phyloP scores from a whole-genome alignment of 2,329 filamentous ascomycete species.

The Graphilbum sp. region DNA sequence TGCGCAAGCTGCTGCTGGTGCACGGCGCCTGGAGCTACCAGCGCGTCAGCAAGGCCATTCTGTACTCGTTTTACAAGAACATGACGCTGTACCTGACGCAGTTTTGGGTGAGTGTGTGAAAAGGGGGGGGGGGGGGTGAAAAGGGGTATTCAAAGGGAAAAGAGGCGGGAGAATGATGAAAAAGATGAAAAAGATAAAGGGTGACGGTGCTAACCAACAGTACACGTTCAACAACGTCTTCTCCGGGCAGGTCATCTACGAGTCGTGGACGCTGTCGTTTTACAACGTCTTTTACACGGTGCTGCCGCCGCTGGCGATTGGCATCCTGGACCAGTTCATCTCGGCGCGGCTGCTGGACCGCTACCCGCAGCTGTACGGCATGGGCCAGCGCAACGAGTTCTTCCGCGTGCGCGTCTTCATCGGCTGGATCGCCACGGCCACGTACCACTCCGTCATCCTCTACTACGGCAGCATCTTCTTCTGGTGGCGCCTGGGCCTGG shows the following conservation, averaged over 20 bases:
- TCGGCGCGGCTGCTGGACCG: constrained; percentile 84
- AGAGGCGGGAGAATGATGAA: no score
- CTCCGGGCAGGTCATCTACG: constrained; percentile 93
- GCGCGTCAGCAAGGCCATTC: constrained; percentile 86
- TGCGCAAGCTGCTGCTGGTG: constrained; percentile 84
- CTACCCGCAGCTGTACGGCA: constrained; percentile 87
- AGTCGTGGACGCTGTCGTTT: constrained; percentile 98
- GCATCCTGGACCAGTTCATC: constrained; percentile 95
- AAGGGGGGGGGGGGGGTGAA: no score
- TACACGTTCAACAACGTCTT: constrained; percentile 98
- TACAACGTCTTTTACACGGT: constrained; percentile 99
- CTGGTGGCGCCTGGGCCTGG: constrained; percentile 64
- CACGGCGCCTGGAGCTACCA: constrained; percentile 98
- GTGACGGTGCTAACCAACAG: constrained; percentile 29
- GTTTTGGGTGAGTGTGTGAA: constrained; percentile 66
- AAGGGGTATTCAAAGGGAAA: no score
- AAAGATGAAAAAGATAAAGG: no score
- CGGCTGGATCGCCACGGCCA: constrained; percentile 84
- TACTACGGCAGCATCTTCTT: constrained; percentile 74
- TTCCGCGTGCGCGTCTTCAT: constrained; percentile 88
- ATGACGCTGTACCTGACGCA: constrained; percentile 98
- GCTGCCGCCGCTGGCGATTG: constrained; percentile 80
- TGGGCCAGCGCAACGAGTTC: constrained; percentile 84
- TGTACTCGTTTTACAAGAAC: constrained; percentile 99
- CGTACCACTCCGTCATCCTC: constrained; percentile 89